Evolutionary conservation across 495 filamentous ascomycete species (phyloP), one percentile per base, ranked within the genome.

Genomic region (Friedmanniomyces simplex): DNA sequence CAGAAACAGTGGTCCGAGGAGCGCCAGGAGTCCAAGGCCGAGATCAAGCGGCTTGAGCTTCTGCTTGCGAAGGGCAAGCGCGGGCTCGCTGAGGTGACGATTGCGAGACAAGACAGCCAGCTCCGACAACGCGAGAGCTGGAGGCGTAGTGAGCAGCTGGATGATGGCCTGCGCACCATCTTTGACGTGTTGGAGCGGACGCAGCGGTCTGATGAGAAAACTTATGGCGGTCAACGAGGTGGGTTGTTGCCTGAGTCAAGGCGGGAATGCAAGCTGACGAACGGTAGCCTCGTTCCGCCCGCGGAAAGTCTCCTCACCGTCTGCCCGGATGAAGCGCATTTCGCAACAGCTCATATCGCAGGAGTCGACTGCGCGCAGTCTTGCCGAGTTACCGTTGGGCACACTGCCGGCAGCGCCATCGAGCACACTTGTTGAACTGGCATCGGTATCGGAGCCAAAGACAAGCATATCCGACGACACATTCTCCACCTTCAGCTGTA

Each of bases 31-130:
- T 69, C 64, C 51, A 57, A 64, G 36, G 60, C 48, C 1, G 68
- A 72, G 48, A 65, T 72, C 39, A 64, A 66, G 41, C 60, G 70
- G 7, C 63, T 71, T 8, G 66, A 71, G 52, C 28, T 69, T 12
- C 24, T 71, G 12, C 63, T 71, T 50, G 62, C 67, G 16, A 58
- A 61, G 46, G 64, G 67, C 21, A 60, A 65, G 22, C 41, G 59
- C 13, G 66, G 68, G 1, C 39, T 71, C 36, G 50, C 64, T 11
- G 66, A 62, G 13, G 61, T 71, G n/a, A 67, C 68, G 16, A 50
- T 60, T 21, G 67, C 66, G 13, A 58, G 69, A 36, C 67, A 68
- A 46, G 61, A 59, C 26, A 69, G 64, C 42, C 48, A 67, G 16
- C n/a, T 69, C 6, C 26, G 57, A 11, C 14, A 48, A 59, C 24